Conservation (phyloP, 208 protist species). For the Trypanosoma theileri region DNA sequence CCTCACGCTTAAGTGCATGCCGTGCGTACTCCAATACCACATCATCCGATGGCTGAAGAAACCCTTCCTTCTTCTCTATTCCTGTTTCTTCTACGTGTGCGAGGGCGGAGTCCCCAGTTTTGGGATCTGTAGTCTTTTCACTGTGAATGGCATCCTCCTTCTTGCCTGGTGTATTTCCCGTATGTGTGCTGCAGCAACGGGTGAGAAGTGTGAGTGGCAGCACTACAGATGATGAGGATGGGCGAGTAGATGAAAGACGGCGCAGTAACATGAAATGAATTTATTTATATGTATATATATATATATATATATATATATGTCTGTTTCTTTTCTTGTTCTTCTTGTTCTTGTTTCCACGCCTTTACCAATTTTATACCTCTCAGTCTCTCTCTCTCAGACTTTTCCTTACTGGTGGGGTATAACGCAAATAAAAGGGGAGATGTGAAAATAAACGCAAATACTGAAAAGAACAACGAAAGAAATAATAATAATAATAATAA, state of each 20-base stretch:
- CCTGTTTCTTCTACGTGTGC: constrained; percentile 20
- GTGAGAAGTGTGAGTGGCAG: not conserved
- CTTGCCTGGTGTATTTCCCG: not conserved
- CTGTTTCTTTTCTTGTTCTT: no score
- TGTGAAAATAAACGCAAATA: not conserved
- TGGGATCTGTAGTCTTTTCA: not conserved
- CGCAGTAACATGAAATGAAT: constrained; percentile 13
- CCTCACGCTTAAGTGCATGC: constrained; percentile 75
- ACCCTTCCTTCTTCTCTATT: constrained; percentile 49
- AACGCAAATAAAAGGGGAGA: not conserved
- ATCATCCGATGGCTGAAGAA: constrained; percentile 80
- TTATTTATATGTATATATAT: not conserved
- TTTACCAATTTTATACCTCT: not conserved
- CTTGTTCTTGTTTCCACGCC: no score
- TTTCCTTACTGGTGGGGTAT: not conserved
- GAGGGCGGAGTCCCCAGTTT: constrained; percentile 2
- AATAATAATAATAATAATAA: not conserved
- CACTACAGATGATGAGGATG: not conserved
- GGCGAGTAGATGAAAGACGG: not conserved
- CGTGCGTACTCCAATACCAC: constrained; percentile 85
- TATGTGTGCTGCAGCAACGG: constrained; percentile 13
- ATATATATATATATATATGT: not conserved
- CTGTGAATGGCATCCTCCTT: not conserved
- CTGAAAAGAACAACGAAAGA: not conserved
- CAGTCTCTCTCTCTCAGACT: not conserved